Percentiles rank a stretch among this genome's conserved stretches.
Conservation (phyloP, 2,329 filamentous ascomycete species). For the Myriosclerotinia curreyana region DNA sequence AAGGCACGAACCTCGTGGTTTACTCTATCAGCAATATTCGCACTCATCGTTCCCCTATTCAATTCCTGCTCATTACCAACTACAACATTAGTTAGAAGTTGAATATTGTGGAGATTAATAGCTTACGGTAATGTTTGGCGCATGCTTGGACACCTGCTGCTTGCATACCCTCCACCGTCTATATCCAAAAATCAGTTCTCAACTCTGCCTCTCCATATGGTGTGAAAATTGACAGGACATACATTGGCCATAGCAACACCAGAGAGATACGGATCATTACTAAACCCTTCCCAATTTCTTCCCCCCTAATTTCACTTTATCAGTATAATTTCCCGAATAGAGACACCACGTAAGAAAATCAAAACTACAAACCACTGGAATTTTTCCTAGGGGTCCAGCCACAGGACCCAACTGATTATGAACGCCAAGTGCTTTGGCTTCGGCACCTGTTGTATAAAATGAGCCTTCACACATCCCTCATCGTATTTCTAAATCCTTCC, state of each 20-base stretch:
- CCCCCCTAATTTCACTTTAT: constrained; percentile 57
- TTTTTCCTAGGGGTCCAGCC: constrained; percentile 71
- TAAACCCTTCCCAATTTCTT: constrained; percentile 82
- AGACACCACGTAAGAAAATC: neutral
- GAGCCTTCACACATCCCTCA: neutral
- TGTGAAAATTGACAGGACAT: neutral
- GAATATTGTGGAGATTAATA: constrained; percentile 35
- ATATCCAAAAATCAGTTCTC: neutral
- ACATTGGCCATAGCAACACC: constrained; percentile 58
- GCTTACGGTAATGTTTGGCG: constrained; percentile 54
- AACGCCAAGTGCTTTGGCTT: constrained; percentile 67
- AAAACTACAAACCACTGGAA: constrained; percentile 45
- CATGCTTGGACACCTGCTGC: constrained; percentile 50
- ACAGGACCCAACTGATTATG: constrained; percentile 74
- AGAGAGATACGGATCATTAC: constrained; percentile 71
- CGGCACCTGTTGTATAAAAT: constrained; percentile 50
- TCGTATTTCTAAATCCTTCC: neutral
- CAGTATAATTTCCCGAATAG: neutral
- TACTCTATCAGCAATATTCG: constrained; percentile 61
- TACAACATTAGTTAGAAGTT: constrained; percentile 28
- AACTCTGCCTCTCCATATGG: neutral
- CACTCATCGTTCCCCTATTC: constrained; percentile 52
- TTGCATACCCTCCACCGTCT: constrained; percentile 60
- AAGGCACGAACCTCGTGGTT: constrained; percentile 66
- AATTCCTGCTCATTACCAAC: constrained; percentile 68